phyloP scores from a whole-genome alignment of 2,329 filamentous ascomycete species.

The Dryadomyces quercivorus region DNA sequence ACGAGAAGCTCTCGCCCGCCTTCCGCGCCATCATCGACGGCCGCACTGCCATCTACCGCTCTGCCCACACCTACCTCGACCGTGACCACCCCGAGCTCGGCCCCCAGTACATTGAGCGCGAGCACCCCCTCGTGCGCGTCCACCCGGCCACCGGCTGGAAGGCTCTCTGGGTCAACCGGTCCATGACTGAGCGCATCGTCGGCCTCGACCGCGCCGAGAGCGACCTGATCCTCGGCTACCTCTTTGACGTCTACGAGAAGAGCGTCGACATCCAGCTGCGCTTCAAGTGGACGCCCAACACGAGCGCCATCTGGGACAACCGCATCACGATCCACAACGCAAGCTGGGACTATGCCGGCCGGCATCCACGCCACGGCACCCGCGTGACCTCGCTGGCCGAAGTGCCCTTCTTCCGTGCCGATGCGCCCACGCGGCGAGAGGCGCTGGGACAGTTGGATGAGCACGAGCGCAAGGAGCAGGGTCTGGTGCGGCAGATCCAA shows the following conservation, averaged over 20 bases:
- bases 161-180: constrained; percentile 57
- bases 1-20: constrained; percentile 58
- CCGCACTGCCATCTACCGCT: constrained; percentile 49
- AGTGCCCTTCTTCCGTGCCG: constrained; percentile 53
- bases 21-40: constrained; percentile 63
- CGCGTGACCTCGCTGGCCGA: constrained; percentile 60
- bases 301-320: constrained; percentile 62
- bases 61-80: constrained; percentile 56
- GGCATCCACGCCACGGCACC: constrained; percentile 57
- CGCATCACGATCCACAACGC: constrained; percentile 65
- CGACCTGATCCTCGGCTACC: constrained; percentile 52
- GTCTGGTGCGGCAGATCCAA: constrained; percentile 8
- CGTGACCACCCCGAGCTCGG: constrained; percentile 47
- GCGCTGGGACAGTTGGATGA: constrained; percentile 51
- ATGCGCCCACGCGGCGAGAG: constrained; percentile 54
- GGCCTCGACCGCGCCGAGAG: constrained; percentile 58
- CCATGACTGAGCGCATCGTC: constrained; percentile 56
- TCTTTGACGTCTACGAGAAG: constrained; percentile 56
- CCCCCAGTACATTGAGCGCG: constrained; percentile 53
- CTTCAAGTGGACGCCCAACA: constrained; percentile 57
- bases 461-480: constrained; percentile 26
- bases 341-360: constrained; percentile 60
- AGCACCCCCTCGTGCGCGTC: constrained; percentile 56
- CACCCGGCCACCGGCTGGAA: constrained; percentile 66
- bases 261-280: constrained; percentile 62